Percentiles rank a stretch among this genome's conserved stretches.
Conservation (phyloP, 352 stramenopile genomes). For the Phytophthora pinifolia region DNA sequence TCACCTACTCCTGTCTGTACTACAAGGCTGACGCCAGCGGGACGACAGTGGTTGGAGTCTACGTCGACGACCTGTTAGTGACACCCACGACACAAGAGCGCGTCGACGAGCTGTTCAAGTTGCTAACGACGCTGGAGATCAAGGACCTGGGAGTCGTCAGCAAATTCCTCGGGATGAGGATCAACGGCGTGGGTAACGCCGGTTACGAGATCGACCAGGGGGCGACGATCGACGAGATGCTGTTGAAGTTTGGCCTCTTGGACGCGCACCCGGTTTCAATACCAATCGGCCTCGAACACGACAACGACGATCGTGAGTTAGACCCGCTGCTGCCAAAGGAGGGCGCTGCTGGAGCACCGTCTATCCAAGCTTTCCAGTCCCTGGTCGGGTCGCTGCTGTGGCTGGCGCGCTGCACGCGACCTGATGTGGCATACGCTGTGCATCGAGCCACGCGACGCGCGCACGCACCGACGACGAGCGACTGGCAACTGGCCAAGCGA, state of each 20-base stretch:
- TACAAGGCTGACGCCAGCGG: constrained; percentile 3
- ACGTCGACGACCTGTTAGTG: constrained; percentile 37
- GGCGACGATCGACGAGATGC: constrained; percentile 2
- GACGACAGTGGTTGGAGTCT: constrained; percentile 20
- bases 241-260: too few species aligned
- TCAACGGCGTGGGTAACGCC: too few species aligned
- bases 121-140: constrained; percentile 34
- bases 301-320: constrained; percentile 19
- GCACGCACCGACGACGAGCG: constrained; percentile 5
- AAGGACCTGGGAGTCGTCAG: too few species aligned
- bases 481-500: constrained; percentile 23
- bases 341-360: too few species aligned
- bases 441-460: constrained; percentile 15
- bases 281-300: constrained; percentile 21
- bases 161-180: constrained; percentile 34
- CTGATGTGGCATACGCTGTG: constrained; percentile 30
- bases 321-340: too few species aligned
- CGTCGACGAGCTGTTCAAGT: constrained; percentile 17
- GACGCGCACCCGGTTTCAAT: too few species aligned
- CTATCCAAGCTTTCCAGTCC: constrained; percentile 35
- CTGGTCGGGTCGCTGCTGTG: constrained; percentile 33
- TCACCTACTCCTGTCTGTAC: constrained; percentile 33
- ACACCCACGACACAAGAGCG: constrained; percentile 5
- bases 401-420: constrained; percentile 24
- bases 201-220: too few species aligned